Evolutionary conservation across 2,329 filamentous ascomycete species (phyloP), one percentile per base, ranked within the genome.

Genomic region (Scedosporium dehoogii): DNA sequence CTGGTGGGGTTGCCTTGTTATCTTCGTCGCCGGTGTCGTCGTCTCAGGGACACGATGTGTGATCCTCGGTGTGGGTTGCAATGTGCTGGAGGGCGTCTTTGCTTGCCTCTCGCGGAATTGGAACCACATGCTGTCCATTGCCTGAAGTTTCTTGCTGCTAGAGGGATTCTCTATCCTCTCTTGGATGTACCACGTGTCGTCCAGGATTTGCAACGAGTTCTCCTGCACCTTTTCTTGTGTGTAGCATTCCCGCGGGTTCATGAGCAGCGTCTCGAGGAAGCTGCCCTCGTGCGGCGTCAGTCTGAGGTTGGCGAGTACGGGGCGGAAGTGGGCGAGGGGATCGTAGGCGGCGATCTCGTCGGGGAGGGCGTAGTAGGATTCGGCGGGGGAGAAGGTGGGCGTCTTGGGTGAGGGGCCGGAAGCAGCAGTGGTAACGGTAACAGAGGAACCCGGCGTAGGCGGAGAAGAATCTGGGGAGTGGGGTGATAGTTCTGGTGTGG

Each of bases 351-450:
- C 51, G 21, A 14, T 55, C 18, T 23, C 21, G n/a, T 18, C 18
- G 12, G 51, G 18, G 21, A 23, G 51, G 12, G 18, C 51, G 51
- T 18, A 23, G 51, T 18, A 48, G 51, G 51, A 27, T 23, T 55
- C 12, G 51, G 51, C 12, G 51, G 23, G 51, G 9, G 21, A 14
- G 51, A 23, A 27, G 23, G 51, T 25, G 44, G 51, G 51, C 3
- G 51, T 23, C 51, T 55, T 55, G 51, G 51, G 51, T 16, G 51
- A 55, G 18, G 51, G 23, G 33, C 33, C 33, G 10, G 33, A 65
- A 33, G 64, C 65, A 42, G 62, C 64, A 9, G 9, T 42, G 6
- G 64, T 27, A 6, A 12, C 21, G 29, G 16, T 60, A 23, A 68
- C 66, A 23, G 65, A 14, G 18, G 51, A 21, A 14, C 51, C 18